A percentile compares a stretch with the other conserved stretches of the same genome.
Conservation (phyloP, 1,284 basidiomycete species). For the Irpex lacteus region DNA sequence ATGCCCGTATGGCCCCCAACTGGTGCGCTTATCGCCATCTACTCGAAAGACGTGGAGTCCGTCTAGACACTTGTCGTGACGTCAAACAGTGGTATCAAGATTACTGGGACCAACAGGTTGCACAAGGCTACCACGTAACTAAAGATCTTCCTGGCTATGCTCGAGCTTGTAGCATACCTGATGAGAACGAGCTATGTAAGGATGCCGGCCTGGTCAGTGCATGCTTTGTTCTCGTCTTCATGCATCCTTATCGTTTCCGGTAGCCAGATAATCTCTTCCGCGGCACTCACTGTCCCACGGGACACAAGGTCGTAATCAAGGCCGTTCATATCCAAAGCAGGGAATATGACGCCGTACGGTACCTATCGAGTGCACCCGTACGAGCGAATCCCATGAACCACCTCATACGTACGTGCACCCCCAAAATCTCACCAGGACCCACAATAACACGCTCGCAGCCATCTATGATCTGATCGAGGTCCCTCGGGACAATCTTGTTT, state of each 20-base stretch:
- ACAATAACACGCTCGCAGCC: constrained; percentile 36
- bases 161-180: constrained; percentile 33
- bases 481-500: constrained; percentile 48
- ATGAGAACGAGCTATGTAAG: constrained; percentile 61
- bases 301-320: constrained; percentile 58
- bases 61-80: constrained; percentile 64
- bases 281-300: constrained; percentile 50
- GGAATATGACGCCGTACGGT: constrained; percentile 56
- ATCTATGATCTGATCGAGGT: constrained; percentile 61
- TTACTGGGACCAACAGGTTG: constrained; percentile 27
- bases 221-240: background rate
- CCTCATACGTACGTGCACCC: constrained; percentile 59
- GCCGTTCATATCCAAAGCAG: constrained; percentile 61
- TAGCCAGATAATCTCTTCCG: constrained; percentile 73
- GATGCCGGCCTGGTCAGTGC: constrained; percentile 61
- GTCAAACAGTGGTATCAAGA: constrained; percentile 54
- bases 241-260: constrained; percentile 14
- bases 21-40: constrained; percentile 56
- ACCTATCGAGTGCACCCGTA: constrained; percentile 49
- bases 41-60: constrained; percentile 51
- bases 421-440: background rate
- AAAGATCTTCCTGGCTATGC: constrained; percentile 34
- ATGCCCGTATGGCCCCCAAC: constrained; percentile 53
- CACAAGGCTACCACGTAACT: constrained; percentile 22
- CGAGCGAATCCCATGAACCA: constrained; percentile 65